A percentile compares a stretch with the other conserved stretches of the same genome.
phyloP scores from a whole-genome alignment of 208 protist genomes.

The Wallacemonas sp. region DNA sequence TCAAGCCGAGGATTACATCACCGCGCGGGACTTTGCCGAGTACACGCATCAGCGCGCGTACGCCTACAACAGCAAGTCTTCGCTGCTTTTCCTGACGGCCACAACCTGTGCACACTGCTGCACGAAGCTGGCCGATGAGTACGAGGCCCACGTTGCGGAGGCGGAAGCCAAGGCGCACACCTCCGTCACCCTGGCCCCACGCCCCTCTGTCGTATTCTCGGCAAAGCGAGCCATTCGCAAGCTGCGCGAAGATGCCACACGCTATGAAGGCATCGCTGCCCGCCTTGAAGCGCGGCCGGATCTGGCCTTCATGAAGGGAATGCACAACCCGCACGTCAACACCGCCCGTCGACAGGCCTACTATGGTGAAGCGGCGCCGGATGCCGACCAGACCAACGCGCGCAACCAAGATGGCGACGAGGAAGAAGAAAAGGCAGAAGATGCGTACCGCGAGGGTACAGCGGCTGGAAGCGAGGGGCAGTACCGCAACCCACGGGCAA shows the following conservation, averaged over 20 bases:
- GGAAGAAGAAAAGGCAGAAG: neutral
- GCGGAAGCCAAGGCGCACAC: conserved; percentile 25
- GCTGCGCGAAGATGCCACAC: conserved; percentile 58
- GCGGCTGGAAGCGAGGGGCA: too few species aligned
- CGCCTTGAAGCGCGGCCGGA: conserved; percentile 68
- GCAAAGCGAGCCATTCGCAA: conserved; percentile 67
- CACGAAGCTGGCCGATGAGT: conserved; percentile 51
- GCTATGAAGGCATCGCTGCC: conserved; percentile 70
- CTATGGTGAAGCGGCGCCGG: conserved; percentile 9
- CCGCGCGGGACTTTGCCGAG: conserved; percentile 52
- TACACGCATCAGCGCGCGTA: conserved; percentile 58
- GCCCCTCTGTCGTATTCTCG: conserved; percentile 56
- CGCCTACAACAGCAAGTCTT: conserved; percentile 43
- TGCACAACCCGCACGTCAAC: neutral
- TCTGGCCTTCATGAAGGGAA: conserved; percentile 69
- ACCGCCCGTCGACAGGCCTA: neutral
- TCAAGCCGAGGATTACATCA: conserved; percentile 64
- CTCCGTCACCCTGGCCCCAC: conserved; percentile 44
- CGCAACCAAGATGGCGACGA: neutral
- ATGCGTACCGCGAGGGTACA: too few species aligned
- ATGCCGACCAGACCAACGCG: too few species aligned
- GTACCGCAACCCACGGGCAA: too few species aligned
- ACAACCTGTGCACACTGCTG: conserved; percentile 57
- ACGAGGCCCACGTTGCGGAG: conserved; percentile 54
- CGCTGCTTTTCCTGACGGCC: conserved; percentile 72